Base-by-base conservation (phyloP, 768 basidiomycete genomes). In the Pisolithus microcarpus region DNA sequence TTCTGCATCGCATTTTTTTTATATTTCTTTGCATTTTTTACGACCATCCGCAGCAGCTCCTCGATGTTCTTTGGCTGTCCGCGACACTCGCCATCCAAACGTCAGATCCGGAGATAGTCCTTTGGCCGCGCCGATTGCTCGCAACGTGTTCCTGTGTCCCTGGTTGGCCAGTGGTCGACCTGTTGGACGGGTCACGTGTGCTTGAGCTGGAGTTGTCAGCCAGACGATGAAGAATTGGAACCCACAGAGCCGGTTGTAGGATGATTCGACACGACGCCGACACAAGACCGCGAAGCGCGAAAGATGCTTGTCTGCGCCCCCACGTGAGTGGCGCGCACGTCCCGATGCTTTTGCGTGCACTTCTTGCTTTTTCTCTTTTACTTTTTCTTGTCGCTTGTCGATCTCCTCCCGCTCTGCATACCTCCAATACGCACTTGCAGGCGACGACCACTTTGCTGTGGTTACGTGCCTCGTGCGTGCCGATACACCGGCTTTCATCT, bases 371-470 rank as follows among this genome's bases (percentile, higher is more conserved):
- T 57, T 56, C 18, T 31, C 1, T 43, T 28, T 18, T 34, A 8
- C 6, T 50, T 26, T 26, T 61, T 69, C 68, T 65, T 65, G 63
- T 56, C 73, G 69, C 70, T 37, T 70, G 62, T 65, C 57, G 60
- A 62, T 58, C 63, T 65, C 62, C 64, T 76, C 75, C 80, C 76
- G 63, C 54, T 73, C 78, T 72, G 56, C 63, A 61, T 70, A 79
- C 69, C 64, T 72, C 78, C 82, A 72, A 77, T 68, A 61, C 62
- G 61, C 66, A 76, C 78, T 81, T 66, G 80, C 79, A 77, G 75
- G 78, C 77, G 82, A 84, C 82, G 84, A 85, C 82, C 85, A 79
- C 85, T 87, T 87, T 51, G 66, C 61, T 87, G 86, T 78, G 84
- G 85, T 84, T 80, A 73, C 80, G 83, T 82, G 76, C 77, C 78